Evolutionary conservation across 345 rosid species (phyloP), one percentile per base, ranked within the genome.

Genomic region (Hibiscus syriacus): DNA sequence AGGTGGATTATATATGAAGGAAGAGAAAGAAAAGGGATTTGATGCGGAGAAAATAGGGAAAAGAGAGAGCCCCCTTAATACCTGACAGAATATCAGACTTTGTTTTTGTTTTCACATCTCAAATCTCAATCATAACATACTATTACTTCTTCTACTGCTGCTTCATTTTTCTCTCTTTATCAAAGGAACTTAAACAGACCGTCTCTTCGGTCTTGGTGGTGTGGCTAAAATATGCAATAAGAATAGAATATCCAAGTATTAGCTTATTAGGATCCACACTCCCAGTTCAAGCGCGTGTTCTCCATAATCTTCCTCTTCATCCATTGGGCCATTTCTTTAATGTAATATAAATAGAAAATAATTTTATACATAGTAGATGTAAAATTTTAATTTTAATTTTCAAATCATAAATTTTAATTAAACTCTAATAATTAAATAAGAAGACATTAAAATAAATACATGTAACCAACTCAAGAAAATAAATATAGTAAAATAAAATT

Each of bases 21-120:
- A 17, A 27, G 30, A 27, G 30, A 27, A 43, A 16, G 26, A 16
- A 46, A 20, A 9, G 16, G 62, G 62, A 70, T 39, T 65, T 67
- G 69, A 58, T 66, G 64, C 48, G 30, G 30, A 4, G 30, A 27
- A 27, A 27, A 27, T 72, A 23, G 41, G 26, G 6, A 56, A 7
- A 58, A 12, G 4, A 20, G 10, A 17, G 8, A 54, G 66, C 34
- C 65, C 80, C 80, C 85, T 70, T 69, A 73, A 80, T 79, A 74
- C 84, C 87, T 79, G 84, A 85, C 87, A 80, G 76, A 74, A 76
- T 72, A 76, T 68, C 69, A 70, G 76, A 74, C 70, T 67, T 71
- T 76, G 61, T 55, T 78, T 74, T 76, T 73, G 68, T 70, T 56
- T 76, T 75, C 75, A 63, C 58, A 61, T 45, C 49, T 14, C 49